phyloP scores from a whole-genome alignment of 2,329 filamentous ascomycete species.

The Graphilbum ipis-grandicollis region DNA sequence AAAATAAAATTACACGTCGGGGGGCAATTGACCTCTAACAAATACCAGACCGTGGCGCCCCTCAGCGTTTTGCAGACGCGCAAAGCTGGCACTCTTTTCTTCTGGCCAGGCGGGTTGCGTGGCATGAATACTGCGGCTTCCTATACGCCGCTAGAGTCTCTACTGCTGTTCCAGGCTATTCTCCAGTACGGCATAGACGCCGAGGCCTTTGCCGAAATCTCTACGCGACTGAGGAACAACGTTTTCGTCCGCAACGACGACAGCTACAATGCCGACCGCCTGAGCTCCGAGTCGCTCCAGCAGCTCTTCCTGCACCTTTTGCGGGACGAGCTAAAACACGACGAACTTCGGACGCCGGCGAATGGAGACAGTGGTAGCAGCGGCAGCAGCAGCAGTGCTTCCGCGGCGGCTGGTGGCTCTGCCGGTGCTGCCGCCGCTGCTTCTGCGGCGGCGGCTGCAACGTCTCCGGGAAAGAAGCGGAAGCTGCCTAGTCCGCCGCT shows the following conservation, averaged over 20 bases:
- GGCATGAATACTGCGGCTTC: slow-evolving; percentile 16
- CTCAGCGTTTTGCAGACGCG: slow-evolving; percentile 17
- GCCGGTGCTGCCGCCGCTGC: not conserved
- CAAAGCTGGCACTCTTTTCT: slow-evolving; percentile 15
- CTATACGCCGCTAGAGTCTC: slow-evolving; percentile 19
- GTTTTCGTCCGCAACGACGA: slow-evolving; percentile 51
- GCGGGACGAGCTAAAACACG: slow-evolving; percentile 49
- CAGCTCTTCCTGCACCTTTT: slow-evolving; percentile 62
- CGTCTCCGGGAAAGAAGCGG: slow-evolving; percentile 41
- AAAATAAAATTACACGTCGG: no score
- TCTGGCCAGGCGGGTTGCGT: slow-evolving; percentile 16
- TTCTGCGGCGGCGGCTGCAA: slow-evolving; percentile 3
- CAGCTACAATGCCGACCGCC: slow-evolving; percentile 54
- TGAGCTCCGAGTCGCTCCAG: slow-evolving; percentile 63
- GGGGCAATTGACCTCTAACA: no score
- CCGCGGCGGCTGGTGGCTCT: not conserved
- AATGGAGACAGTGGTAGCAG: slow-evolving; percentile 11
- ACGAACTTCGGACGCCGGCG: slow-evolving; percentile 20
- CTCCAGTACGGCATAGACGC: slow-evolving; percentile 14
- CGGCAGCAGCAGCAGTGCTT: slow-evolving; percentile 3
- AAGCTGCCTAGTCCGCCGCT: slow-evolving; percentile 51
- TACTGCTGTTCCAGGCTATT: slow-evolving; percentile 17
- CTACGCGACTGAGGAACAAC: slow-evolving; percentile 53
- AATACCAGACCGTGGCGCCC: slow-evolving; percentile 16
- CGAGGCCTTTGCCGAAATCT: slow-evolving; percentile 18